Conservation (phyloP, 768 basidiomycete genomes). For the Royoungia palumana region DNA sequence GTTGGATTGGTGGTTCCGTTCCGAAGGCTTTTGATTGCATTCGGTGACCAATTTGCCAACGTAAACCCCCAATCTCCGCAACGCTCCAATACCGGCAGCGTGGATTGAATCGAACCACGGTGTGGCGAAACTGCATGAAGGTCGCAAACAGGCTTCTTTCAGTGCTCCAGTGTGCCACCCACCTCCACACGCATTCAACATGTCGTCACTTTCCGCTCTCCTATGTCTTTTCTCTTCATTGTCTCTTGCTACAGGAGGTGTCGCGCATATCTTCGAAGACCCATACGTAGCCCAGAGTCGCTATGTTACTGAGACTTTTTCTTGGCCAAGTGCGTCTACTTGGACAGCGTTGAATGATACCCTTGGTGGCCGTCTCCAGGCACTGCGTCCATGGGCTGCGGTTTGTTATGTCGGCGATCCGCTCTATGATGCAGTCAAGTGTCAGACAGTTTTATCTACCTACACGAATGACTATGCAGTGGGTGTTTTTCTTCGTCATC, state of each 20-base stretch:
- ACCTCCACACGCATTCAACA: no score
- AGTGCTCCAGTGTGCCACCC: no score
- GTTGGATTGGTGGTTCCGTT: no score
- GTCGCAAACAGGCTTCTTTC: no score
- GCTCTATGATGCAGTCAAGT: conserved; percentile 6
- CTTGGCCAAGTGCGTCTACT: conserved; percentile 8
- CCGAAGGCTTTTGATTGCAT: no score
- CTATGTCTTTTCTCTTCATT: not conserved
- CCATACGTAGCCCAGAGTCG: not conserved
- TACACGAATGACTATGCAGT: conserved; percentile 11
- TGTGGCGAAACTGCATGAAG: no score
- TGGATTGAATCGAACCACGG: no score
- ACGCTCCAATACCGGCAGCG: no score
- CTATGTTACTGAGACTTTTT: not conserved
- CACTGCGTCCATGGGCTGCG: conserved; percentile 18
- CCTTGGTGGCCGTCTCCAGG: conserved; percentile 7
- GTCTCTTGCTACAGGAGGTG: not conserved
- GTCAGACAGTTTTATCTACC: conserved; percentile 7
- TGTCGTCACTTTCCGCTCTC: no score
- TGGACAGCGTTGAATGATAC: conserved; percentile 12
- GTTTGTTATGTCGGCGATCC: conserved; percentile 5
- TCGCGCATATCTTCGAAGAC: not conserved
- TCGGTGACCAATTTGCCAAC: no score
- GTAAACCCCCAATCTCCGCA: no score
- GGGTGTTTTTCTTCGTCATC: not conserved